Percentiles rank a stretch among this genome's conserved stretches.
These are phyloP conservation scores for Acrocalymma vagum DNA, from an alignment of 2,329 filamentous ascomycete genomes.

Conservation along the genomic window DNA sequence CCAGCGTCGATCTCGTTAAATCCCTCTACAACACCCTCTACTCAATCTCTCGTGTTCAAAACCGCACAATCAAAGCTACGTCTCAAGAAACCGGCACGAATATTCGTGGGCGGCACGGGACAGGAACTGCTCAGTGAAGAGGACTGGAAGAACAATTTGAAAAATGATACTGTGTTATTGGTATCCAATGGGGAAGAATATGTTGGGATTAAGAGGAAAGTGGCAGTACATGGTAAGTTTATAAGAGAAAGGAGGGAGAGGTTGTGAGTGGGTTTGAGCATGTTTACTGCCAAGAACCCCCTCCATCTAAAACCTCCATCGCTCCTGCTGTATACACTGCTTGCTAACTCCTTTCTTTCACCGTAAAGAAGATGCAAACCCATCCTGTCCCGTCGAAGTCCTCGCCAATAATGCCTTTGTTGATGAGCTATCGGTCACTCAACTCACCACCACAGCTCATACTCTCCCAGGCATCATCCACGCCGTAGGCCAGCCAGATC, in stretches of 20 bases:
- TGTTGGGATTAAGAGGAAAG: conserved; percentile 35
- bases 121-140: conserved; percentile 33
- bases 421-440: conserved; percentile 38
- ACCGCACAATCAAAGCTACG: conserved; percentile 40
- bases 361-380: conserved; percentile 27
- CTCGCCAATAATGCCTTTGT: conserved; percentile 37
- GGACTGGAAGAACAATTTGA: conserved; percentile 34
- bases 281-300: conserved; percentile 21
- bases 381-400: conserved; percentile 23
- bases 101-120: conserved; percentile 35
- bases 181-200: conserved; percentile 43
- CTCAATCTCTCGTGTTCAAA: conserved; percentile 35
- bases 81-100: conserved; percentile 34
- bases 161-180: conserved; percentile 37
- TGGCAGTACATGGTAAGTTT: conserved; percentile 21
- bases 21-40: conserved; percentile 24
- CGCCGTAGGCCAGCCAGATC: conserved; percentile 46
- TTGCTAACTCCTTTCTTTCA: conserved; percentile 10
- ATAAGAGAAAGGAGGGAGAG: too few relatives aligned
- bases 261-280: too few relatives aligned
- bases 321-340: conserved; percentile 2
- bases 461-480: conserved; percentile 45
- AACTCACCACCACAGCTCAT: conserved; percentile 39
- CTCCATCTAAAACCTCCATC: conserved; percentile 8
- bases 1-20: conserved; percentile 23